Evolutionary conservation across 176 grass and related monocot species (phyloP).

Genomic region (Eremochloa ophiuroides): DNA sequence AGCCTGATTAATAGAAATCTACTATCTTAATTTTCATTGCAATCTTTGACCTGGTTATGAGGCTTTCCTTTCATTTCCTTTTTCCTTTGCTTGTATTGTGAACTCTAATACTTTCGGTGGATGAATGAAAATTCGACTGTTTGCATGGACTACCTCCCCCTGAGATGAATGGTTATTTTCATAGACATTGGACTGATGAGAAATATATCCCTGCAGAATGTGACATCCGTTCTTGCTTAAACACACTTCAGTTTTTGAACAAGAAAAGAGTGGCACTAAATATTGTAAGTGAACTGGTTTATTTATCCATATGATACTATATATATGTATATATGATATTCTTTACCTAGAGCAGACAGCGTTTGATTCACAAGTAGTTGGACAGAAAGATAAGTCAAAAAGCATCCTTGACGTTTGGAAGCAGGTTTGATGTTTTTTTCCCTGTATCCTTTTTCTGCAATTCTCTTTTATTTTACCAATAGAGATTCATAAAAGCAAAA

Average conservation of each 20-base stretch:
- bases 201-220: slow-evolving; percentile 66
- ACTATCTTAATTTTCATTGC: slow-evolving; percentile 10
- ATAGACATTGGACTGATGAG: slow-evolving; percentile 28
- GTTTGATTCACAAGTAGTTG: slow-evolving; percentile 86
- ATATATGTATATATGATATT: not conserved
- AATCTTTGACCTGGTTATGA: slow-evolving; percentile 1
- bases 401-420: slow-evolving; percentile 88
- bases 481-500: too few relatives aligned
- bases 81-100: not conserved
- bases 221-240: slow-evolving; percentile 93
- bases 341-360: slow-evolving; percentile 49
- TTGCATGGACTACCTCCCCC: not conserved
- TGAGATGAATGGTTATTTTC: slow-evolving; percentile 13
- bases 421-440: slow-evolving; percentile 49
- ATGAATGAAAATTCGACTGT: not conserved
- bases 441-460: not conserved
- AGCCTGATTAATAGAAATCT: not conserved
- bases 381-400: slow-evolving; percentile 90
- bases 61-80: not conserved
- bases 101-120: not conserved
- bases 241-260: slow-evolving; percentile 96
- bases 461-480: slow-evolving; percentile 31
- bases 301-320: slow-evolving; percentile 17
- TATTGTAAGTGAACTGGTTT: slow-evolving; percentile 67
- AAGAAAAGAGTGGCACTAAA: slow-evolving; percentile 75